Conservation (phyloP, 2,329 filamentous ascomycete genomes). For the Xylariaceae sp. region DNA sequence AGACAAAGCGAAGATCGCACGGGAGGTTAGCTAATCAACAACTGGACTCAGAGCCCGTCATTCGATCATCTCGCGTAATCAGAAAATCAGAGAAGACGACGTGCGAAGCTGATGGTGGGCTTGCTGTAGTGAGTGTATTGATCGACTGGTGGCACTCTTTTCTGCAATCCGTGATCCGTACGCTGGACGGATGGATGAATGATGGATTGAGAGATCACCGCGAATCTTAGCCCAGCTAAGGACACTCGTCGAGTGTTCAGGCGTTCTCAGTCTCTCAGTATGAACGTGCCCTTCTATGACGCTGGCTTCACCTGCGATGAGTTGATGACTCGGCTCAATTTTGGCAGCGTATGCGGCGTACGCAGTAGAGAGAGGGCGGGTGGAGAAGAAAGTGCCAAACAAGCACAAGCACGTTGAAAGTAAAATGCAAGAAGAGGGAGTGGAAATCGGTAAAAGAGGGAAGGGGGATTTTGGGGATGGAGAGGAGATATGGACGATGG, state of each 20-base stretch:
- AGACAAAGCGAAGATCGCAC: slow-evolving; percentile 5
- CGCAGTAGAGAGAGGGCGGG: slow-evolving; percentile 4
- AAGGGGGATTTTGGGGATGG: slow-evolving; percentile 13
- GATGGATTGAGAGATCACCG: neutral
- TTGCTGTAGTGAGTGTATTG: neutral
- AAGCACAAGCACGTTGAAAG: slow-evolving; percentile 17
- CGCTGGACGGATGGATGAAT: neutral
- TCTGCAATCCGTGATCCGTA: too few species aligned
- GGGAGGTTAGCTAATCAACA: neutral
- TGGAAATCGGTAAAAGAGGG: slow-evolving; percentile 12
- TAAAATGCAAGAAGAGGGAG: slow-evolving; percentile 17
- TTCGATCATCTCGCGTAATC: slow-evolving; percentile 1
- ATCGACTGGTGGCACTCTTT: neutral
- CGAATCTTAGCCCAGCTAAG: neutral
- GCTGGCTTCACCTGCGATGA: slow-evolving; percentile 6
- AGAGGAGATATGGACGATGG: slow-evolving; percentile 19
- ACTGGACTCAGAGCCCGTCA: neutral
- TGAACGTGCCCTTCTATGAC: slow-evolving; percentile 6
- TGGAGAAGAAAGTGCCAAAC: slow-evolving; percentile 14
- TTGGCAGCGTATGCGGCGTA: slow-evolving; percentile 10
- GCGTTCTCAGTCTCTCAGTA: neutral
- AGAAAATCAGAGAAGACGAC: neutral
- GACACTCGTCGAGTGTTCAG: neutral
- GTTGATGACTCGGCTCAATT: slow-evolving; percentile 5
- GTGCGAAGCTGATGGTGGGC: neutral